Evolutionary conservation across 1,284 basidiomycete genomes (phyloP).

Genomic region (Ustilago bromivora): DNA sequence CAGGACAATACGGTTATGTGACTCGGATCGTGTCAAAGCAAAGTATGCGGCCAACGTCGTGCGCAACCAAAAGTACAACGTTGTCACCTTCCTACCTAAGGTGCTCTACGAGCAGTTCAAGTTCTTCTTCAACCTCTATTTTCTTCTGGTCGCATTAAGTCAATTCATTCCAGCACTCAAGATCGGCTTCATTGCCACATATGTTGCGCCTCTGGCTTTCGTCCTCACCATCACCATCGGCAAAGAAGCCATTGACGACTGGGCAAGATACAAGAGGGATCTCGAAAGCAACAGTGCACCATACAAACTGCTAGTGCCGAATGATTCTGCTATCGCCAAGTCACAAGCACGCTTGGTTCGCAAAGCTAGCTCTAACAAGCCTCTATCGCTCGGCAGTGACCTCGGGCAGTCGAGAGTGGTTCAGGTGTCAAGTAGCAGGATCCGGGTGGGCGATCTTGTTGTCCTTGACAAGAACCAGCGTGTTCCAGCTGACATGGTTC

Average conservation of each 20-base stretch:
- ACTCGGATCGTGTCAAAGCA: conserved; percentile 49
- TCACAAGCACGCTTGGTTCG: conserved; percentile 29
- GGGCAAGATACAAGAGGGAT: conserved; percentile 89
- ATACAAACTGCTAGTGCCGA: conserved; percentile 81
- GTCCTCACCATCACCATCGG: conserved; percentile 95
- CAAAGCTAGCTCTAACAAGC: conserved; percentile 32
- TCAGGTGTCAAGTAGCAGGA: conserved; percentile 79
- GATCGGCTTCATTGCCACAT: conserved; percentile 97
- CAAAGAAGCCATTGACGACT: conserved; percentile 98
- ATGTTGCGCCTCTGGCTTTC: conserved; percentile 94
- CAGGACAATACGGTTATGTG: conserved; percentile 42
- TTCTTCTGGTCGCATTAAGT: conserved; percentile 93
- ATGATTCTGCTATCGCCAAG: conserved; percentile 37
- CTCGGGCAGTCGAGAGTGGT: conserved; percentile 45
- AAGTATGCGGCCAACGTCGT: conserved; percentile 81
- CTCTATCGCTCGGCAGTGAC: conserved; percentile 34
- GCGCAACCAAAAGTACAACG: conserved; percentile 97
- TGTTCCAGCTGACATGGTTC: conserved; percentile 92
- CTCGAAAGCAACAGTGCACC: conserved; percentile 92
- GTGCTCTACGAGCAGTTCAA: conserved; percentile 99
- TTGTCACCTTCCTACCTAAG: conserved; percentile 91
- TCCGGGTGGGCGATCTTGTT: conserved; percentile 92
- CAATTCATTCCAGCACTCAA: conserved; percentile 96
- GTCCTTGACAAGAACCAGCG: conserved; percentile 95
- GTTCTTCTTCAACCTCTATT: conserved; percentile 99